Base-by-base conservation (phyloP, 2,329 filamentous ascomycete genomes). In the Trematosphaeria pertusa region DNA sequence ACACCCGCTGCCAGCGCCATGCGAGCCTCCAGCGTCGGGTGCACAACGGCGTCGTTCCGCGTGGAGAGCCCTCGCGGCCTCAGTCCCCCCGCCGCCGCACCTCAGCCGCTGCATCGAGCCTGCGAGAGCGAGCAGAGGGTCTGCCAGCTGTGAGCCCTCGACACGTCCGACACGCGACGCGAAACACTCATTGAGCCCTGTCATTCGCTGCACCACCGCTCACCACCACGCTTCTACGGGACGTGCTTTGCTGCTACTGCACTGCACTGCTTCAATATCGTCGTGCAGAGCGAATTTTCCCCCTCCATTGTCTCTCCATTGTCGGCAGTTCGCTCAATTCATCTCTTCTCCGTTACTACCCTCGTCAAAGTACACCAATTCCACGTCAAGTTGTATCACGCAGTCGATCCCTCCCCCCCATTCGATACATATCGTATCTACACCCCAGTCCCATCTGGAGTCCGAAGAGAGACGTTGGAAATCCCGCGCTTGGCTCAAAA, bases 401-500 rank as follows among this genome's bases (percentile, higher is more conserved):
- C n/a, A n/a, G n/a, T n/a, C n/a, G n/a, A n/a, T n/a, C n/a, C n/a
- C n/a, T n/a, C n/a, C n/a, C n/a, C n/a, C n/a, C n/a, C n/a, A n/a
- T n/a, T n/a, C n/a, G n/a, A n/a, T n/a, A n/a, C n/a, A n/a, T n/a
- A n/a, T n/a, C n/a, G n/a, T n/a, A n/a, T n/a, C n/a, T n/a, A n/a
- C n/a, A n/a, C n/a, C n/a, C n/a, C n/a, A n/a, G n/a, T n/a, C n/a
- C n/a, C n/a, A n/a, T n/a, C n/a, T n/a, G n/a, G n/a, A n/a, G n/a
- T n/a, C n/a, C n/a, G n/a, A n/a, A n/a, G n/a, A n/a, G 6, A 47
- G 39, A 38, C 50, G 45, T 56, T 50, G 55, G n/a, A 52, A 37
- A 46, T 59, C 49, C 55, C 56, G 51, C 62, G 53, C 54, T 56
- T 62, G 51, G 46, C 58, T 45, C 22, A 38, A 46, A 57, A 33